Evolutionary conservation across 371 early-diverging fungal species (phyloP).

Genomic region (Actinomortierella ambigua): DNA sequence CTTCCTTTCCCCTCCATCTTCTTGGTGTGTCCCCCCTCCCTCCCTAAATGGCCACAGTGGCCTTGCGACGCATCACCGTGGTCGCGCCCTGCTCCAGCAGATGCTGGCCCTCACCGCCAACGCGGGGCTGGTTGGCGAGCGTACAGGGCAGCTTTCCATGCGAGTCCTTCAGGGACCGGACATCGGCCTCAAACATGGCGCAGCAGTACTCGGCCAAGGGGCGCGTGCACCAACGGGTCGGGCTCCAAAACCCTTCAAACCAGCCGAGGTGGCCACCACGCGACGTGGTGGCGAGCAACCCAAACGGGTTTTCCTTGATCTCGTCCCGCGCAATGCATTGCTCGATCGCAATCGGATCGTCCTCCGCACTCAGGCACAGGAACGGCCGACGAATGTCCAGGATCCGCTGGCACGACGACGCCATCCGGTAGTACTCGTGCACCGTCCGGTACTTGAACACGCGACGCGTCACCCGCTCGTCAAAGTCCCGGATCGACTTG

Average conservation of each 20-base stretch:
- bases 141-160: no score
- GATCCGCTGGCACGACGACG: slow-evolving; percentile 75
- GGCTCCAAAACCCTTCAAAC: slow-evolving; percentile 67
- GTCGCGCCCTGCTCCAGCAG: no score
- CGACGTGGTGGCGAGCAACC: slow-evolving; percentile 84
- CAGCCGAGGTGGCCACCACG: slow-evolving; percentile 97
- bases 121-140: no score
- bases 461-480: slow-evolving; percentile 73
- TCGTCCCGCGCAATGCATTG: slow-evolving; percentile 81
- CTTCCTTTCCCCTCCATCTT: no score
- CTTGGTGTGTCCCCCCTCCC: no score
- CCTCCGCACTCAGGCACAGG: slow-evolving; percentile 83
- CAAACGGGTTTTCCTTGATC: slow-evolving; percentile 75
- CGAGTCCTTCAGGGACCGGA: slow-evolving; percentile 16
- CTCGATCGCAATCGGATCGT: slow-evolving; percentile 88
- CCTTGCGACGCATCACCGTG: no score
- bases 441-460: slow-evolving; percentile 79
- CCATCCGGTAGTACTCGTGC: slow-evolving; percentile 85
- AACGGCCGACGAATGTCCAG: slow-evolving; percentile 77
- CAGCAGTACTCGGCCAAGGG: slow-evolving; percentile 71
- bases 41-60: no score
- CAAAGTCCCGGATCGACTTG: slow-evolving; percentile 75
- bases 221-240: slow-evolving; percentile 67
- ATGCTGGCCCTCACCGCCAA: no score
- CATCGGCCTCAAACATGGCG: slow-evolving; percentile 61